These are phyloP conservation scores for Globisporangium irregulare DNA, from an alignment of 352 stramenopile genomes.

Conservation along the genomic window DNA sequence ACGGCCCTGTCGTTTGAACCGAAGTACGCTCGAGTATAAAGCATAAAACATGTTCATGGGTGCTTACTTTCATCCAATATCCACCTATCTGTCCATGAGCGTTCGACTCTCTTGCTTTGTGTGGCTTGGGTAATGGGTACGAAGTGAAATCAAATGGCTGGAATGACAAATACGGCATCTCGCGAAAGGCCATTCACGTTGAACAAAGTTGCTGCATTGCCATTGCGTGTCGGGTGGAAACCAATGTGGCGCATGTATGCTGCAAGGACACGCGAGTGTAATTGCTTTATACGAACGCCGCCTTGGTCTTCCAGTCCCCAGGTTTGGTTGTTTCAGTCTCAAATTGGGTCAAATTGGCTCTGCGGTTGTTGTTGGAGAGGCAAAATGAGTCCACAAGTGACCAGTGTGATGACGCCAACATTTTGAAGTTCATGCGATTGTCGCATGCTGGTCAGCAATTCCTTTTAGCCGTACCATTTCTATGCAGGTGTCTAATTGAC, in stretches of 20 bases:
- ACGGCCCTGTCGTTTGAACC: background rate
- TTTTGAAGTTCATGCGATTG: background rate
- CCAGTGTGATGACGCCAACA: background rate
- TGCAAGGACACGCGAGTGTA: background rate
- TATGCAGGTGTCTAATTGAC: background rate
- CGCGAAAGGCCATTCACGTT: background rate
- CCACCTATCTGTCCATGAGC: no score
- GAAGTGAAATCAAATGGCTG: background rate
- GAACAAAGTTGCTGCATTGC: background rate
- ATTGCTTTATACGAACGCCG: background rate
- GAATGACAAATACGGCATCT: background rate
- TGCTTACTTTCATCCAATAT: no score
- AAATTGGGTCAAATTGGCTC: background rate
- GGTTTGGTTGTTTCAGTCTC: background rate
- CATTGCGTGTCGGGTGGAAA: background rate
- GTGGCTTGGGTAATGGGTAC: no score
- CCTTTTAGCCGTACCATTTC: background rate
- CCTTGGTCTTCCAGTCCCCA: background rate
- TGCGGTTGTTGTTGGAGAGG: background rate
- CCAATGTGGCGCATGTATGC: background rate
- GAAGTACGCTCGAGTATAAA: background rate
- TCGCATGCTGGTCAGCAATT: background rate
- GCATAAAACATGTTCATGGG: no score
- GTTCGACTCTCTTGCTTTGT: no score
- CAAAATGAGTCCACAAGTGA: background rate